Evolutionary conservation across 148 eudicot genomes (phyloP), one percentile per base, ranked within the genome.

Genomic region (Amaranthus hypochondriacus): DNA sequence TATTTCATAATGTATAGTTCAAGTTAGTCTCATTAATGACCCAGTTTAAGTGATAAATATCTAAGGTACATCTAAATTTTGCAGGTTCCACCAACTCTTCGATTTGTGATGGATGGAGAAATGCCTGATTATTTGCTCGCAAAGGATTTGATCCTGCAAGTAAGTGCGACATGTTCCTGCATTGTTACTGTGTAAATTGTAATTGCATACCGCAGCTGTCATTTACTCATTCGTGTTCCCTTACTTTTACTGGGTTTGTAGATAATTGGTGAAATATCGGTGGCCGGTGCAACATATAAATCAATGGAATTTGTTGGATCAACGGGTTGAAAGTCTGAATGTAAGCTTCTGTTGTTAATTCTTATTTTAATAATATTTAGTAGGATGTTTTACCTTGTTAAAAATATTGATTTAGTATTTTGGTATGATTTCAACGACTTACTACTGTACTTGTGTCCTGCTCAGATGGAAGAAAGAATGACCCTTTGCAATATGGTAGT

Each of bases 401-500:
- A 28, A 28, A 28, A 2, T 28, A 28, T 28, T 28, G 39, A 28
- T 28, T 28, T 28, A 28, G 39, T 28, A 28, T 28, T 28, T 28
- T 28, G 39, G 39, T 28, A 28, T 28, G 39, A 28, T 28, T 28
- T 28, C 39, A 28, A 28, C 0, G 39, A 28, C 39, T 28, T 28
- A 28, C 39, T 28, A 28, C 39, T 28, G 39, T 28, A 28, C 39
- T 28, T 28, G 39, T 43, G 47, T 48, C 14, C 58, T 77, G 69
- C 56, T 73, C n/a, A 95, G 98, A 95, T 95, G 97, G 98, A 95
- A 83, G 98, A 95, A 73, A 89, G 98, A 82, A 95, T 95, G 98
- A 95, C 98, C 54, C 85, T 95, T 61, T 95, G 98, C 89, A 95
- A 89, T 85, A 95, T 95, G 98, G 98, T 95, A 67, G 93, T 95